Base-by-base conservation (phyloP, 352 stramenopile species). In the Pythium grandisporangium region DNA sequence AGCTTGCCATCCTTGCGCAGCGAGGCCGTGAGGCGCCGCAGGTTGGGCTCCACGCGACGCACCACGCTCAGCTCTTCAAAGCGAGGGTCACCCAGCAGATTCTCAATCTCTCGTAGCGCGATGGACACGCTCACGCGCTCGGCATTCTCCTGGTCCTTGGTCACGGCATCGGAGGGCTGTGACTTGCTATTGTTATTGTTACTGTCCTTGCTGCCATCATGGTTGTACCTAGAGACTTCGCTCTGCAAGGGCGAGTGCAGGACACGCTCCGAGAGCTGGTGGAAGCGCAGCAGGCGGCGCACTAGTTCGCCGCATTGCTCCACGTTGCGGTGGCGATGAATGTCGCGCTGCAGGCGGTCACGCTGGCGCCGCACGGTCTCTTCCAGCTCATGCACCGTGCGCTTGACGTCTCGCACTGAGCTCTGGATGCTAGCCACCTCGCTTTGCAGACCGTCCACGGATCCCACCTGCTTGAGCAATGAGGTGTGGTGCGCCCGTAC, bases 311-410 rank as follows among this genome's bases (percentile, higher is more conserved):
- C 57, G 34, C 77, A 89, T 30, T 73, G 63, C 52, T 93, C 72
- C 10, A 91, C 65, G 45, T 89, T 87, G 45, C 75, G 69, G 48
- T 88, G 74, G 43, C 81, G 75, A 37, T 79, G 70, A 32, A 93
- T 84, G 6, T 63, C 70, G 24, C 61, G 48, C n/a, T 59, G 55
- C 14, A 91, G 55, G 21, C 61, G 63, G 25, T 72, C 55, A 34
- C 88, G 73, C 47, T 85, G 68, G 30, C 72, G 49, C 16, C 61
- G 45, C 36, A 89, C 70, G 13, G 66, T 54, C 1, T 37, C 39
- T 53, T 93, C 68, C 8, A 91, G 61, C 25, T 80, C 66, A 16
- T 78, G 33, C 17, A 87, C 66, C 1, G 67, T 68, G 22, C 64
- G 57, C 48, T 90, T 79, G 22, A 90, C 58, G n/a, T 84, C 55